A percentile compares a stretch with the other conserved stretches of the same genome.
These are phyloP conservation scores for Wickerhamomyces queroliae DNA, from an alignment of 805 yeast species.

Conservation along the genomic window DNA sequence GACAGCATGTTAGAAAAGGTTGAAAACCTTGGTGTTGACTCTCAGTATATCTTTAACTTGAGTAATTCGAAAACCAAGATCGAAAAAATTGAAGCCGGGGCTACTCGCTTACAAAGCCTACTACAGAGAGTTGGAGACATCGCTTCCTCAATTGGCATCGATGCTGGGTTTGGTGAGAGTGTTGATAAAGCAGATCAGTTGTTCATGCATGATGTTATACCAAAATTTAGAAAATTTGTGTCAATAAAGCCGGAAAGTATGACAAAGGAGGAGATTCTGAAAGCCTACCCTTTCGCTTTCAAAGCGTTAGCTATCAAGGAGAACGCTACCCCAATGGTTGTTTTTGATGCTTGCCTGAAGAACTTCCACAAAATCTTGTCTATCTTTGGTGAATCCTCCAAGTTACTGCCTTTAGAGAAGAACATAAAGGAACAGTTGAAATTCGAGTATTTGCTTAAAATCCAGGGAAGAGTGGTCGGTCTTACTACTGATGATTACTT, in stretches of 20 bases:
- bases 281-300: slow-evolving; percentile 13
- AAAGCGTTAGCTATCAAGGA: slow-evolving; percentile 23
- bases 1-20: not conserved
- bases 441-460: slow-evolving; percentile 17
- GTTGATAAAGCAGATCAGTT: slow-evolving; percentile 30
- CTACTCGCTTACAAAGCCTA: slow-evolving; percentile 7
- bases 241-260: not conserved
- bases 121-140: slow-evolving; percentile 24
- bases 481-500: slow-evolving; percentile 18
- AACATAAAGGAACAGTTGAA: slow-evolving; percentile 10
- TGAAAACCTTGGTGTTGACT: not conserved
- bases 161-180: slow-evolving; percentile 33
- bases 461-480: slow-evolving; percentile 25
- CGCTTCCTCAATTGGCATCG: slow-evolving; percentile 23
- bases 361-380: no score
- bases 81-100: slow-evolving; percentile 5
- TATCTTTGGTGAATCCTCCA: slow-evolving; percentile 22
- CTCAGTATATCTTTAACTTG: slow-evolving; percentile 3
- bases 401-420: slow-evolving; percentile 23
- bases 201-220: slow-evolving; percentile 19
- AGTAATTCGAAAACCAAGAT: not conserved
- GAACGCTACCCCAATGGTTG: no score
- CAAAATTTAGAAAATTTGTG: slow-evolving; percentile 9
- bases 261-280: not conserved
- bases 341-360: no score